Base-by-base conservation (phyloP, 208 protist genomes). In the Crithidia fasciculata region DNA sequence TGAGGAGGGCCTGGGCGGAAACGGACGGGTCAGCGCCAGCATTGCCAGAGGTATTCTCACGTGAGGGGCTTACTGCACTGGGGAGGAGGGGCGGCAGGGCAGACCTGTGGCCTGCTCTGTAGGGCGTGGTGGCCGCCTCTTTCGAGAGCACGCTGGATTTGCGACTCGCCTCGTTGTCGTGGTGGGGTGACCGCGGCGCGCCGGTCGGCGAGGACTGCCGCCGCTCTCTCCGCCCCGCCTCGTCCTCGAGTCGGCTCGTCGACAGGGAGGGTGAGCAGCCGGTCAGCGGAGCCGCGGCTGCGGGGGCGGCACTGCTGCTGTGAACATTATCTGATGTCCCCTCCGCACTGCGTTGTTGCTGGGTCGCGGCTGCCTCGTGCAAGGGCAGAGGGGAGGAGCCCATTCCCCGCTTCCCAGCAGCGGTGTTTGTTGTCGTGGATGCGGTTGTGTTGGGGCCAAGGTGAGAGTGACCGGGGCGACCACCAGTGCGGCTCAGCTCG, bases 341-440 rank as follows among this genome's bases (percentile, higher is more conserved):
- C 50, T 64, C 58, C 37, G 54, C 50, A 6, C 67, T 53, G 15
- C 67, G 66, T 36, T 69, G 55, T 37, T 61, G 56, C 61, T 74
- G 39, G n/a, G 58, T 19, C n/a, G 69, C 73, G n/a, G 63, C 67
- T 56, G 74, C 74, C 54, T 79, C 62, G 19, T 53, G 64, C 18
- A 76, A 64, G 13, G 44, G 56, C 44, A 50, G 58, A n/a, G 69
- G 49, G 5, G 80, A 65, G 39, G 60, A 74, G 37, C 43, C 52
- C 70, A 68, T 70, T 5, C 43, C 1, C 5, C 47, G 65, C 63
- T 76, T 49, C 8, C 15, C 37, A 44, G 63, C 18, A 19, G 60
- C 16, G 2, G 60, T 13, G 4, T 40, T 18, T 16, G 37, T 4
- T 18, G 56, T 44, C 10, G 56, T 8, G 37, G 36, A 44, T 19